Percentiles rank a stretch among this genome's conserved stretches.
phyloP scores from a whole-genome alignment of 1,284 basidiomycete species.

The Coniferiporia sulphurascens region DNA sequence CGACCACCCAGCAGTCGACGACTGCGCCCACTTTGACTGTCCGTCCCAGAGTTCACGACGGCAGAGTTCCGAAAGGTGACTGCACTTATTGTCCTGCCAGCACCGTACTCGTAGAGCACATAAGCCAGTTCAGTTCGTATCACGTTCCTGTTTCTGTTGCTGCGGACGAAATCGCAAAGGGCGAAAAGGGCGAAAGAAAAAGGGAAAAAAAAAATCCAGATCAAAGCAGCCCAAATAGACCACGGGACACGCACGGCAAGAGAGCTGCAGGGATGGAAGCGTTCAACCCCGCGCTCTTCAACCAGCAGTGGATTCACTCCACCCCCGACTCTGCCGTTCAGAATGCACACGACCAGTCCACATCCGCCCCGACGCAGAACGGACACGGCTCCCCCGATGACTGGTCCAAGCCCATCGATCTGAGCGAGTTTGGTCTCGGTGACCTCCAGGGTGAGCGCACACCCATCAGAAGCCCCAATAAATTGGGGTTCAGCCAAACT shows the following conservation, averaged over 20 bases:
- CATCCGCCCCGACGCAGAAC: not conserved
- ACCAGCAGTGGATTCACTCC: not conserved
- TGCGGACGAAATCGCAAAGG: not conserved
- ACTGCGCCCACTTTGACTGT: too few relatives aligned
- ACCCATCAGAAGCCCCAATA: too few relatives aligned
- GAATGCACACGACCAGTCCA: not conserved
- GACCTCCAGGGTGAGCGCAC: conserved; percentile 35
- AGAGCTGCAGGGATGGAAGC: conserved; percentile 1
- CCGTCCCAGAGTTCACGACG: too few relatives aligned
- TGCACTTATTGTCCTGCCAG: too few relatives aligned
- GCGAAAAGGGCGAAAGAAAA: not conserved
- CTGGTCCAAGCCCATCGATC: conserved; percentile 29
- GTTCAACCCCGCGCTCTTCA: not conserved
- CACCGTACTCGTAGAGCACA: too few relatives aligned
- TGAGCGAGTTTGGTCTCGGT: conserved; percentile 39
- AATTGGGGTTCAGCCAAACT: too few relatives aligned
- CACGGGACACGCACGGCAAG: not conserved
- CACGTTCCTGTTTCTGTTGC: too few relatives aligned
- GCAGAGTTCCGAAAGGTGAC: too few relatives aligned
- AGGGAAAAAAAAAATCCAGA: conserved; percentile 1
- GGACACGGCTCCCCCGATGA: not conserved
- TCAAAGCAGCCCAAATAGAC: not conserved
- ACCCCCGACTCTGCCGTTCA: not conserved
- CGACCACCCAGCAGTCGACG: too few relatives aligned
- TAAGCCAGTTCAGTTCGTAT: too few relatives aligned